Evolutionary conservation across 345 rosid species (phyloP).

Genomic region (Bruguiera gymnorhiza): DNA sequence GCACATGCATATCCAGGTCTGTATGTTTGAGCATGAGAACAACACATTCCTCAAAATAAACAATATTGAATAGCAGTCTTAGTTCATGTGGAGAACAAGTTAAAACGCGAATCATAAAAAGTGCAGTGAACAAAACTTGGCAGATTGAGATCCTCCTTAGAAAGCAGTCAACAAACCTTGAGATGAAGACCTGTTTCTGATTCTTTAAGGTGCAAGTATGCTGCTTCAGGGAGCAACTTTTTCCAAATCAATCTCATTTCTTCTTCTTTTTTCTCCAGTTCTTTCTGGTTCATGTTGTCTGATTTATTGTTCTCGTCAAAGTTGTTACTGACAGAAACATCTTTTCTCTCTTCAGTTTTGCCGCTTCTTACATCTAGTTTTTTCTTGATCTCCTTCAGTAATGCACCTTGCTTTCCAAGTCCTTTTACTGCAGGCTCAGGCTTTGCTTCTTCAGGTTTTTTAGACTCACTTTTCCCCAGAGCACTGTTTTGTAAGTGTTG

Average conservation of each 20-base stretch:
- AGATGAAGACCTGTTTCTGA: constrained; percentile 39
- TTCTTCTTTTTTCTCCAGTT: constrained; percentile 51
- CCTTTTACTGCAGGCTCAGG: constrained; percentile 87
- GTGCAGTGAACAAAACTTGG: constrained; percentile 11
- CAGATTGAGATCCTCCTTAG: neutral
- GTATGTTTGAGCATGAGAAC: too few relatives aligned
- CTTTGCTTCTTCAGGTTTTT: constrained; percentile 69
- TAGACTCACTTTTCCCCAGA: constrained; percentile 67
- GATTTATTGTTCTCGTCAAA: constrained; percentile 46
- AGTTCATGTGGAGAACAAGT: neutral
- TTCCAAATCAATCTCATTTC: constrained; percentile 61
- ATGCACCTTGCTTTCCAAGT: constrained; percentile 93
- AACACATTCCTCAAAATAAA: too few relatives aligned
- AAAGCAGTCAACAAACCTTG: constrained; percentile 29
- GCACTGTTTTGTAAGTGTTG: constrained; percentile 36
- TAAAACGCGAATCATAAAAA: neutral
- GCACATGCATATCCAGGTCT: neutral
- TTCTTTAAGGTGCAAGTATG: constrained; percentile 34
- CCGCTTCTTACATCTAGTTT: constrained; percentile 58
- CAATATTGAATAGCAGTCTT: too few relatives aligned
- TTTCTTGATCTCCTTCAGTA: constrained; percentile 85
- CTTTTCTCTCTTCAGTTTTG: constrained; percentile 64
- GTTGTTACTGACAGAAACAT: constrained; percentile 37
- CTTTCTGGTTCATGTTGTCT: constrained; percentile 49
- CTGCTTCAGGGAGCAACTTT: constrained; percentile 26